Evolutionary conservation across 768 basidiomycete species (phyloP).

Genomic region (Tulasnella sp.): DNA sequence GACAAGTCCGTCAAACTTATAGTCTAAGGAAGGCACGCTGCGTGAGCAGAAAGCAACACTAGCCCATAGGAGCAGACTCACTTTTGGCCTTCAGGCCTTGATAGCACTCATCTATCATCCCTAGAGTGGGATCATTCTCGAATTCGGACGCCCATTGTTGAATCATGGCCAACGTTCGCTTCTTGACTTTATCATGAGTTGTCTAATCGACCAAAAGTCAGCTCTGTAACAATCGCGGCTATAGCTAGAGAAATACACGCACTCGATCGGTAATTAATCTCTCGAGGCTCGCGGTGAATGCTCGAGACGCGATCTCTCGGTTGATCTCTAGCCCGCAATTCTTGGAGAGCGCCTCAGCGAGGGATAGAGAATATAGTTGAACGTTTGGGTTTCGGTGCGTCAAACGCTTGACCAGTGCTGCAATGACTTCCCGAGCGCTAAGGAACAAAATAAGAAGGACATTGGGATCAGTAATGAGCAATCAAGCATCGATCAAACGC

Average conservation of each 20-base stretch:
- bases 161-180: conserved; percentile 58
- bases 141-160: conserved; percentile 81
- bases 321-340: conserved; percentile 77
- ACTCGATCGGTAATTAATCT: conserved; percentile 83
- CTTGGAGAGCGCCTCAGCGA: conserved; percentile 83
- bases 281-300: conserved; percentile 85
- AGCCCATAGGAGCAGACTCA: conserved; percentile 27
- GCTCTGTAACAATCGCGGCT: too few species aligned
- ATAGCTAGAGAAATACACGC: conserved; percentile 2
- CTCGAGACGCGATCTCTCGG: conserved; percentile 77
- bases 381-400: conserved; percentile 94
- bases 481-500: not conserved
- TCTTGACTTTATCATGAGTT: conserved; percentile 84
- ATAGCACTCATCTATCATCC: conserved; percentile 86
- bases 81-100: conserved; percentile 74
- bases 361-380: conserved; percentile 82
- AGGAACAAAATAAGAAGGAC: not conserved
- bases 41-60: not conserved
- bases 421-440: conserved; percentile 80
- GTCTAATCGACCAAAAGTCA: conserved; percentile 39
- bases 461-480: not conserved
- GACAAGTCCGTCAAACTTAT: conserved; percentile 52
- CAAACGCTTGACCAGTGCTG: conserved; percentile 78
- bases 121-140: conserved; percentile 64
- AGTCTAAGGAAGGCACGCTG: conserved; percentile 37